Base-by-base conservation (phyloP, 768 basidiomycete species). In the Collybiopsis luxurians region DNA sequence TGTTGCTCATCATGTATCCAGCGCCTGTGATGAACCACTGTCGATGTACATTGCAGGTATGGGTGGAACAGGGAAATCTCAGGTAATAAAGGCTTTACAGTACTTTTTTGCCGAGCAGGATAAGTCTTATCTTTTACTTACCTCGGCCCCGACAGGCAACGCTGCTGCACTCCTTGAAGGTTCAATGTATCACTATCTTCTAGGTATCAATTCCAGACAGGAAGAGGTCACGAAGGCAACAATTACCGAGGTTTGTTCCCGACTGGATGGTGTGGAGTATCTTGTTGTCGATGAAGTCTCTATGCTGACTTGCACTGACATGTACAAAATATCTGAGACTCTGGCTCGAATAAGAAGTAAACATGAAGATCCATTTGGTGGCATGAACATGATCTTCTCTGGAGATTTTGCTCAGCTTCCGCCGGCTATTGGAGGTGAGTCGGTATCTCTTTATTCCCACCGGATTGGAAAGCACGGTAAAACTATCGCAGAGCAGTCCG, bases 381-480 rank as follows among this genome's bases (percentile, higher is more conserved):
- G 70, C 0, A 60, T 66, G 13, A 68, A 63, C 27, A 61, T 74
- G 45, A 72, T 75, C 15, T 60, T 72, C 39, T 69, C 72, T 12
- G 72, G 72, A 4, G 72, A 75, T 47, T 73, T 75, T 64, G 70
- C 66, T 2, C 72, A 75, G 43, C 53, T 75, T 2, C 72, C 71
- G 5, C 73, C n/a, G n/a, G n/a, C 64, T 10, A 59, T 57, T 2
- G 31, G 40, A 0, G 59, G 60, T 38, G 30, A 64, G 53, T 12
- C 28, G 45, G 56, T 54, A 12, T 59, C 66, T 21, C 48, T 72
- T 3, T 72, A 68, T 49, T 64, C 59, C 52, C 40, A 53, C 7
- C 48, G 53, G 13, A 53, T 66, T 28, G 59, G 17, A 5, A 7
- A 6, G 7, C 6, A 44, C n/a, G 6, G 42, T 5, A 42, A 26